Base-by-base conservation (phyloP, 2,329 filamentous ascomycete species). In the Tolypocladium sp. region DNA sequence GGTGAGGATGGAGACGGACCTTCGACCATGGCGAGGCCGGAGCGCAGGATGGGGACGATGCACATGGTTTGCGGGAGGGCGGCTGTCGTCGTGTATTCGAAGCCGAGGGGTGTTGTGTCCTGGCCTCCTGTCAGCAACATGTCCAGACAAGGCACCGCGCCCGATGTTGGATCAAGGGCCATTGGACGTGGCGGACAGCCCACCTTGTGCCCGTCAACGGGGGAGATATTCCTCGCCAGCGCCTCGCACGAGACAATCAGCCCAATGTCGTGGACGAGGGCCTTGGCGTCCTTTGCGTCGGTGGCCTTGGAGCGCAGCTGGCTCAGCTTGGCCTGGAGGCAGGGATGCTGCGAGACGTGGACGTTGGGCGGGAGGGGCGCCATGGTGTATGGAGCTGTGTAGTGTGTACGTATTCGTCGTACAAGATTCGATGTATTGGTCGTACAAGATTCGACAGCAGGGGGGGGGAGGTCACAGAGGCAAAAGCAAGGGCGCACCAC, bases 11-110 rank as follows among this genome's bases (percentile, higher is more conserved):
- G 37, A 22, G 33, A 71, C 72, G 27, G 67, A 89, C 88, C 89
- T 70, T 96, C 90, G 51, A 96, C 83, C 92, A 97, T 97, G 71
- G 86, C 90, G 46, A 97, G 80, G 33, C 93, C 93, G 4, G 91
- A 96, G 61, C 93, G 84, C n/a, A 97, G 83, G 73, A 97, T 96
- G 42, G 93, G 93, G 3, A 97, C 88, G 57, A 97, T 82, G 57
- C 88, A 92, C 65, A 97, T 83, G 60, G 82, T 82, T 55, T 80
- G 75, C 1, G 90, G 88, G 7, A 81, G 73, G 63, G 91, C 80
- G 44, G 79, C 79, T 42, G 84, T 82, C 1, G 84, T 86, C 17
- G 83, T 81, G 76, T 92, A 96, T 62, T 85, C 76, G 72, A 87
- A 91, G 63, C 89, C 90, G 38, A 97, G 81, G 1, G 91, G 89